Evolutionary conservation across 2,329 filamentous ascomycete genomes (phyloP).

Genomic region (Chlorencoelia australis): DNA sequence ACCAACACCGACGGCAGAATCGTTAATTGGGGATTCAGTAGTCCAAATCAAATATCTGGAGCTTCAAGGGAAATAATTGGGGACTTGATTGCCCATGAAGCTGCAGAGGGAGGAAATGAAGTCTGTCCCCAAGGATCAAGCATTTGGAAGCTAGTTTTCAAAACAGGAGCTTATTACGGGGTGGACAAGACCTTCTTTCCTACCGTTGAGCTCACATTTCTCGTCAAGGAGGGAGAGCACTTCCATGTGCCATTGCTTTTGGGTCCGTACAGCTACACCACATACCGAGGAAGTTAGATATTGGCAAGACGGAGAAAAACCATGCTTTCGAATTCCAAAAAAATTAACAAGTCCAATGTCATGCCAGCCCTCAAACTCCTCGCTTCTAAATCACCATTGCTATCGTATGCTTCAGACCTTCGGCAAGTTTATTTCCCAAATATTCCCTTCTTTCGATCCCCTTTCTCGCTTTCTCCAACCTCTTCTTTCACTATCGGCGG

Average conservation of each 20-base stretch:
- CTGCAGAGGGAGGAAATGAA: conserved; percentile 2
- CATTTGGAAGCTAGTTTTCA: conserved; percentile 61
- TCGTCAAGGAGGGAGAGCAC: conserved; percentile 46
- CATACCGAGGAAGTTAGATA: conserved; percentile 67
- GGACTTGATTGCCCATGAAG: conserved; percentile 11
- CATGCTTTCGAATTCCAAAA: too few relatives aligned
- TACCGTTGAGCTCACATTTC: conserved; percentile 44
- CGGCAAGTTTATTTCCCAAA: conserved; percentile 14
- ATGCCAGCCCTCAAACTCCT: conserved; percentile 1
- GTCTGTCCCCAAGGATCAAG: conserved; percentile 21
- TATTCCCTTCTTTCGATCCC: conserved; percentile 15
- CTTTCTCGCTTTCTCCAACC: conserved; percentile 2
- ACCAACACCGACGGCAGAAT: conserved; percentile 73
- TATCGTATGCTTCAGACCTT: conserved; percentile 1
- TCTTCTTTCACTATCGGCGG: conserved; percentile 1
- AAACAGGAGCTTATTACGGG: conserved; percentile 63
- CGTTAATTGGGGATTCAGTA: conserved; percentile 42
- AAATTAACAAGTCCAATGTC: conserved; percentile 2
- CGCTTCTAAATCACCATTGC: conserved; percentile 3
- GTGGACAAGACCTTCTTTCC: conserved; percentile 48
- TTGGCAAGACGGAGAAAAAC: too few relatives aligned
- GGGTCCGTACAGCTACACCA: conserved; percentile 72
- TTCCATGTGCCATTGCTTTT: conserved; percentile 74
- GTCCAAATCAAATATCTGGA: conserved; percentile 1
- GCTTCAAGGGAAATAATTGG: conserved; percentile 10